Conservation (phyloP, 805 yeast genomes). For the Ogataea methanolica region DNA sequence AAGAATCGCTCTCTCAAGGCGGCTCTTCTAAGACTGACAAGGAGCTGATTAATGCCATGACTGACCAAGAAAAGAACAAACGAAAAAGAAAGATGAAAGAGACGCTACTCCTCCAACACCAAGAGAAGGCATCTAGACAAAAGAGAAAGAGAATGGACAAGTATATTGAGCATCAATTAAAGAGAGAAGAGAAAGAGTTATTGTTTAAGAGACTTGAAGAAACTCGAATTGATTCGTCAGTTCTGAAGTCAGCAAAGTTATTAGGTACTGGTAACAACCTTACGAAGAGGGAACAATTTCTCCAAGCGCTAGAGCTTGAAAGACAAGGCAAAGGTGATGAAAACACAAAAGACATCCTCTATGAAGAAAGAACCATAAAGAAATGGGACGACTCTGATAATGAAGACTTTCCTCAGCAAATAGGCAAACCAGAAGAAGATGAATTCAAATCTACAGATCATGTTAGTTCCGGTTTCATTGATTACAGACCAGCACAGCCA, state of each 20-base stretch:
- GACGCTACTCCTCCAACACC: slow-evolving; percentile 50
- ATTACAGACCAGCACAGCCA: slow-evolving; percentile 58
- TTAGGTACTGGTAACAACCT: slow-evolving; percentile 64
- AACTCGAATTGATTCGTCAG: slow-evolving; percentile 64
- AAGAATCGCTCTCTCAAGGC: neutral
- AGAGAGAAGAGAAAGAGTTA: slow-evolving; percentile 80
- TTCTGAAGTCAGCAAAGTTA: slow-evolving; percentile 66
- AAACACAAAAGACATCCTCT: slow-evolving; percentile 54
- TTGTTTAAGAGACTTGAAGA: slow-evolving; percentile 67
- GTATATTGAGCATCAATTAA: slow-evolving; percentile 85
- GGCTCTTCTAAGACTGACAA: neutral
- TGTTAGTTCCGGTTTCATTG: slow-evolving; percentile 49
- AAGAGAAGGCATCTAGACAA: slow-evolving; percentile 66
- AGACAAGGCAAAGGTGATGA: slow-evolving; percentile 67
- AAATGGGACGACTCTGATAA: slow-evolving; percentile 50
- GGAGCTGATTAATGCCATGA: slow-evolving; percentile 51
- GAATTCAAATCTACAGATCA: slow-evolving; percentile 30
- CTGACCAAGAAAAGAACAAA: slow-evolving; percentile 56
- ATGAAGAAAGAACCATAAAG: slow-evolving; percentile 61
- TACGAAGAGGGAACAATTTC: slow-evolving; percentile 63
- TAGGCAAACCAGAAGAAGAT: slow-evolving; percentile 2
- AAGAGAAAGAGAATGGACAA: slow-evolving; percentile 82
- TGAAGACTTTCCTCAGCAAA: slow-evolving; percentile 17
- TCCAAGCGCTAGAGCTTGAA: slow-evolving; percentile 73
- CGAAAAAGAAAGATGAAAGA: slow-evolving; percentile 63